phyloP scores from a whole-genome alignment of 2,329 filamentous ascomycete genomes.

The Claviceps spartinae region DNA sequence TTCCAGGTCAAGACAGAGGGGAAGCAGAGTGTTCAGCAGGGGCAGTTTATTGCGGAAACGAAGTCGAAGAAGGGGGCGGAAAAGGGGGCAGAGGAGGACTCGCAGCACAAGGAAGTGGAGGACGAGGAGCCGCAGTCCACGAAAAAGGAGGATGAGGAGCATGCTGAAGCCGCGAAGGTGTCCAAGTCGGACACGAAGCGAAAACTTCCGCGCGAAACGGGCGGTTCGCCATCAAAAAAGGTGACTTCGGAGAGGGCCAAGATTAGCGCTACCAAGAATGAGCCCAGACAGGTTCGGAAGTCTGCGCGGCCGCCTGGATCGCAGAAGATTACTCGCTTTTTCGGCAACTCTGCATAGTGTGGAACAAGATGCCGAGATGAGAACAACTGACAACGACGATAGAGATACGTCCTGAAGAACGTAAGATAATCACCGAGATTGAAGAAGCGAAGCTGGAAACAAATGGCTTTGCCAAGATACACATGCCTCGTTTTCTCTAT shows the following conservation, averaged over 20 bases:
- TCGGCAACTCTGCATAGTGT: conserved; percentile 38
- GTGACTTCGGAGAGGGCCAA: conserved; percentile 13
- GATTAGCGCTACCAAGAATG: conserved; percentile 30
- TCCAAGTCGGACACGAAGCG: conserved; percentile 10
- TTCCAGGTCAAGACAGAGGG: conserved; percentile 45
- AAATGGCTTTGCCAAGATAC: too few species aligned
- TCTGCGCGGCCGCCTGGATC: conserved; percentile 44
- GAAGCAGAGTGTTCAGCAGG: neutral
- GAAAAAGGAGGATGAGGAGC: neutral
- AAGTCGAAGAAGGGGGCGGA: neutral
- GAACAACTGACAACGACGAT: neutral
- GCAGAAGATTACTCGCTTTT: conserved; percentile 74
- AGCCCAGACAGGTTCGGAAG: conserved; percentile 46
- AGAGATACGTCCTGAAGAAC: neutral
- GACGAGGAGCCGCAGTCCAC: neutral
- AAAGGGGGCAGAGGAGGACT: conserved; percentile 12
- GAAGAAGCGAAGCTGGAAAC: too few species aligned
- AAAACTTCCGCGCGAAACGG: conserved; percentile 11
- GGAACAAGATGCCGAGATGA: neutral
- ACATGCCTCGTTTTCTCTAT: too few species aligned
- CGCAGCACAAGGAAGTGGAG: neutral
- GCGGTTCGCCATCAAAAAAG: conserved; percentile 15
- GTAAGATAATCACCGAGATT: too few species aligned
- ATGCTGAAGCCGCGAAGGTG: neutral
- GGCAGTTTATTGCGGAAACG: too few species aligned